Base-by-base conservation (phyloP, 2,329 filamentous ascomycete genomes). In the Thielaviopsis musarum region DNA sequence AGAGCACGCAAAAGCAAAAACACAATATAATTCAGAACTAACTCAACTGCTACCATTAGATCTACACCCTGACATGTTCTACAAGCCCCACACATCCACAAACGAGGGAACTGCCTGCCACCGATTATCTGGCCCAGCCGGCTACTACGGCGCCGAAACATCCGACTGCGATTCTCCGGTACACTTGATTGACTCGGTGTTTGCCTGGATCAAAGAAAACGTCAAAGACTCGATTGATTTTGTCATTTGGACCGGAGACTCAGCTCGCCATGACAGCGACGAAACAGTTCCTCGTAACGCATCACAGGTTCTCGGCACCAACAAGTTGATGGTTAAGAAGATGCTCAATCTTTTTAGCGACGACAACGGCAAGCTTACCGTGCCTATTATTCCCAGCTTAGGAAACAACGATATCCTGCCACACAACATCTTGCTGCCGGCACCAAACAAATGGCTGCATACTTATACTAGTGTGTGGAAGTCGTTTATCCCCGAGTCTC, bases 391-490 rank as follows among this genome's bases (percentile, higher is more conserved):
- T 21, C 91, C 93, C 0, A 96, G 85, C 0, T 84, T 96, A 65
- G 93, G 93, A 62, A 98, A 98, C 74, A 98, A 98, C 71, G 93
- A 98, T 67, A 91, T 98, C 61, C 81, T 96, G 62, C 93, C 93
- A 1, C 93, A 98, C 73, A 98, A 98, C 67, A 94, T 97, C 67
- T 83, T 98, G 69, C 75, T 82, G 51, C 77, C 81, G 0, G 93
- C 91, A 0, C 93, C 93, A 17, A 96, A 96, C 67, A 79, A 80
- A 63, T 95, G 91, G 84, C 87, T 95, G 0, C 80, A 80, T 61
- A 77, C 78, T 54, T 96, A 93, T 66, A 75, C 82, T 26, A 77
- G 85, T 22, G 81, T 97, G 22, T 98, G 93, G 93, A 73, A 74
- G 54, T 77, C 78, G 45, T 95, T 97, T 68, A 94, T 98, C 62